Evolutionary conservation across 148 eudicot genomes (phyloP), one percentile per base, ranked within the genome.

Genomic region (Polygonum aviculare): DNA sequence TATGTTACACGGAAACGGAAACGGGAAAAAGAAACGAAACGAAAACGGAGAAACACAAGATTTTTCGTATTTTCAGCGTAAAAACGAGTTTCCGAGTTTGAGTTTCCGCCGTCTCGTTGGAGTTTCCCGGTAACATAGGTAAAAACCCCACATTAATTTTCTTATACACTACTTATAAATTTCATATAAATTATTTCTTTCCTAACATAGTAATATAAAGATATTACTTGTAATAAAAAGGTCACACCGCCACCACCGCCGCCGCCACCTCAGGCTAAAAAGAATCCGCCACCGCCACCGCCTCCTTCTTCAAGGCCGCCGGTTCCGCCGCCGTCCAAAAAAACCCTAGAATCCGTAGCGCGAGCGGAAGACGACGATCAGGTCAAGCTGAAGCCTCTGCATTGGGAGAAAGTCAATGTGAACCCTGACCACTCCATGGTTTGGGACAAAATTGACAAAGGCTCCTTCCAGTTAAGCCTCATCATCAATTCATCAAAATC

Each of bases 381-480:
- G 69, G 69, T 62, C 5, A 62, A 62, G 38, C 15, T 62, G 69
- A 62, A 62, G 69, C 38, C 69, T 62, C 38, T 62, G 18, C 69
- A 62, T 26, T 62, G 69, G 69, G 69, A 62, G 69, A 62, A 62
- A 31, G 39, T 62, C 38, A 62, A 62, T 10, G 16, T 62, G 0
- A 62, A 62, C 16, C 72, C 21, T 3, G 1, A 67, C 16, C 41
- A 67, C 21, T 35, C 72, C 45, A 67, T 35, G 44, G 44, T 15
- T 15, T 62, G 69, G 69, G 21, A 62, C 69, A 62, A 62, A 26
- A 11, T 62, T 31, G 38, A 62, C 0, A 38, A 67, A 38, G 72
- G 44, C 11, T 67, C 72, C 5, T 67, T 67, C 72, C 72, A 67
- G 72, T 67, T 26, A 67, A 67, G 72, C 41, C 21, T 63, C 39